phyloP scores from a whole-genome alignment of 1,284 basidiomycete genomes.

The Garcileccinum viscosum region DNA sequence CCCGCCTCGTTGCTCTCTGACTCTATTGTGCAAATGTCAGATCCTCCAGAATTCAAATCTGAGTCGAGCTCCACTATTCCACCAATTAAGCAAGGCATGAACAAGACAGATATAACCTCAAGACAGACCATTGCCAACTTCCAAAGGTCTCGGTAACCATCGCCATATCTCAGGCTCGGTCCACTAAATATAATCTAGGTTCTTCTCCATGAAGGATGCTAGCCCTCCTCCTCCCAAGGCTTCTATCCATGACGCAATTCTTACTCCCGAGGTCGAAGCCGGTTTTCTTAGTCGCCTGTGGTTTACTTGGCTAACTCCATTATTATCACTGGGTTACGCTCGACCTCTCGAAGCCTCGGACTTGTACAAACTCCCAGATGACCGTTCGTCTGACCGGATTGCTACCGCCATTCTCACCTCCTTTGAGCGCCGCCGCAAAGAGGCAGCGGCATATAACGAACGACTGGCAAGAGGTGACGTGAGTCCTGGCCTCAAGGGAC shows the following conservation, averaged over 20 bases:
- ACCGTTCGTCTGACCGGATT: conserved; percentile 62
- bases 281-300: conserved; percentile 48
- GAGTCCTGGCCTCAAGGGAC: conserved; percentile 54
- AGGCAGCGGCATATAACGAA: conserved; percentile 75
- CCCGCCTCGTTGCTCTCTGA: neutral
- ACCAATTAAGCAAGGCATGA: neutral
- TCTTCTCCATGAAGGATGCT: conserved; percentile 20
- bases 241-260: conserved; percentile 52
- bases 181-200: conserved; percentile 16
- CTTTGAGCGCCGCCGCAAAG: conserved; percentile 66
- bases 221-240: conserved; percentile 47
- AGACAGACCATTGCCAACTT: neutral
- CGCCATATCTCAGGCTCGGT: neutral
- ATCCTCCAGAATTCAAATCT: neutral
- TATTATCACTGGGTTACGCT: conserved; percentile 71
- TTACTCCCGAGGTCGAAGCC: conserved; percentile 57
- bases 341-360: conserved; percentile 84
- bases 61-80: neutral
- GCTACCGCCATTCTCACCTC: conserved; percentile 68
- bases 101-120: neutral
- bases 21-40: neutral
- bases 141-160: neutral
- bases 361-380: conserved; percentile 81
- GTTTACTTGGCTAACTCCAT: conserved; percentile 77
- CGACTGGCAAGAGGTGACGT: conserved; percentile 70